Conservation (phyloP, 306 rosid species). For the Lablab purpureus region DNA sequence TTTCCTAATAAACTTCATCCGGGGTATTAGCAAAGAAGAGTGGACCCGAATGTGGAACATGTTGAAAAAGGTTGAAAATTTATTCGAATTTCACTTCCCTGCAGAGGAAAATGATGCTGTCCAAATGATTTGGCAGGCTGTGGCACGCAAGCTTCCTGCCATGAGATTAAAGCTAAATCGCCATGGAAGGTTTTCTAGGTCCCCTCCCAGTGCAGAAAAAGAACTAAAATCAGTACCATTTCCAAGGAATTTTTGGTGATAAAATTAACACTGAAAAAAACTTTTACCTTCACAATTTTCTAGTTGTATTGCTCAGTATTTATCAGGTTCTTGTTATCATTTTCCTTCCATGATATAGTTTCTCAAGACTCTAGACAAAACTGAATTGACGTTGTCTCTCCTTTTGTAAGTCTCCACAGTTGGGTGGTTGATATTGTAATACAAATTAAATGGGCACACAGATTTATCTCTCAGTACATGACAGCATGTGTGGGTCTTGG, state of each 20-base stretch:
- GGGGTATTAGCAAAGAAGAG: conserved; percentile 60
- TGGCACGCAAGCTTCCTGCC: conserved; percentile 69
- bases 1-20: conserved; percentile 62
- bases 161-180: conserved; percentile 60
- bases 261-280: neutral
- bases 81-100: conserved; percentile 72
- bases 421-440: neutral
- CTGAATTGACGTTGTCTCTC: neutral
- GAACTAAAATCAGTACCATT: conserved; percentile 47
- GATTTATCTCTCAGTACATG: neutral
- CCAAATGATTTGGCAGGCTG: conserved; percentile 85
- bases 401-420: neutral
- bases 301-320: neutral
- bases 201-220: conserved; percentile 34
- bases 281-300: neutral
- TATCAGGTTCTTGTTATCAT: neutral
- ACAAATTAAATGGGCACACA: neutral
- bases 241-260: conserved; percentile 68
- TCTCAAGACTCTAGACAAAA: neutral
- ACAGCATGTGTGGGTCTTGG: neutral
- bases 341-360: neutral
- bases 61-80: conserved; percentile 64
- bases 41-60: conserved; percentile 82
- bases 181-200: conserved; percentile 54
- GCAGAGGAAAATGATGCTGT: conserved; percentile 77